A percentile compares a stretch with the other conserved stretches of the same genome.
Evolutionary conservation across 192 early-diverging fungal species (phyloP).

Genomic region (Martensiomyces pterosporus): DNA sequence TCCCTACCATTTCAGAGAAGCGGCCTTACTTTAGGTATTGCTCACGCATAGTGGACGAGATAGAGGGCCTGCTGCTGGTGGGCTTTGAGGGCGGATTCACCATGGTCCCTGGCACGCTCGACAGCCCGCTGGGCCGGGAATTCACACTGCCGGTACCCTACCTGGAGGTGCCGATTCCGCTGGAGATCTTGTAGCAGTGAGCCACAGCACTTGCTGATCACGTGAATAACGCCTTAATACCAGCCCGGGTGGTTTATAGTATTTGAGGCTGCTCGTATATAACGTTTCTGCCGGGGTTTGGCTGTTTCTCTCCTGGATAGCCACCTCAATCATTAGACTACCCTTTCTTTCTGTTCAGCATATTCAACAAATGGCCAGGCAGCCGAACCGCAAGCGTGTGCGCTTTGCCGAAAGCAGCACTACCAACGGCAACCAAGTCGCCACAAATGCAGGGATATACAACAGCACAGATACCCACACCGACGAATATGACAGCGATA

Average conservation of each 20-base stretch:
- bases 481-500: slow-evolving; percentile 20
- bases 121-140: slow-evolving; percentile 17
- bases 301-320: no score
- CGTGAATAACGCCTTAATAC: no score
- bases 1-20: slow-evolving; percentile 19
- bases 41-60: slow-evolving; percentile 34
- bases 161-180: slow-evolving; percentile 30
- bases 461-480: no score
- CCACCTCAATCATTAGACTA: no score
- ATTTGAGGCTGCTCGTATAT: no score
- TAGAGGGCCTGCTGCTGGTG: slow-evolving; percentile 12
- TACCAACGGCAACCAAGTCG: not conserved
- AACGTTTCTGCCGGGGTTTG: no score
- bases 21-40: slow-evolving; percentile 32
- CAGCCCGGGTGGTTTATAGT: no score
- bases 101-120: slow-evolving; percentile 43
- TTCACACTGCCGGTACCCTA: slow-evolving; percentile 27
- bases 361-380: slow-evolving; percentile 1
- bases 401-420: slow-evolving; percentile 2
- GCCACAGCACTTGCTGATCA: no score
- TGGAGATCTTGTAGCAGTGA: slow-evolving; percentile 9
- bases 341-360: no score
- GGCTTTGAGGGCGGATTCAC: slow-evolving; percentile 34
- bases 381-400: not conserved
- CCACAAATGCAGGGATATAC: no score